Percentiles rank a stretch among this genome's conserved stretches.
Conservation (phyloP, 1,139 yeast genomes). For the Lodderomyces beijingensis region DNA sequence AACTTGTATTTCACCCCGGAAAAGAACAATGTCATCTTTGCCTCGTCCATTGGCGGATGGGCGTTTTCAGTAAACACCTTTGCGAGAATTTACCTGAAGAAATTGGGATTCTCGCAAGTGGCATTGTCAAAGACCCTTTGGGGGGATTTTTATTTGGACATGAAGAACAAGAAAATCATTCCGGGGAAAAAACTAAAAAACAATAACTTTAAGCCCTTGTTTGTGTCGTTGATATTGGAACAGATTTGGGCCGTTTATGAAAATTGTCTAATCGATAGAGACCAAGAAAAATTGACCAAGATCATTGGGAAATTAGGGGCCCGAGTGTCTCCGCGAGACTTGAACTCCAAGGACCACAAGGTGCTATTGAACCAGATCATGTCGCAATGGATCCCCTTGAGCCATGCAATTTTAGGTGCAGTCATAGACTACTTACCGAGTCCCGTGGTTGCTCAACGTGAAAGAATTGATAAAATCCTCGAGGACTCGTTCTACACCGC, state of each 20-base stretch:
- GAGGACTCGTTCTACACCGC: constrained; percentile 46
- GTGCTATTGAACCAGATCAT: constrained; percentile 62
- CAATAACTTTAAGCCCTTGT: constrained; percentile 61
- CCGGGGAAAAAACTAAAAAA: constrained; percentile 52
- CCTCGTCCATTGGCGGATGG: constrained; percentile 97
- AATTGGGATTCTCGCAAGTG: constrained; percentile 77
- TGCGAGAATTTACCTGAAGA: constrained; percentile 79
- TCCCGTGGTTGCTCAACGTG: constrained; percentile 70
- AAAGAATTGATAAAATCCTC: constrained; percentile 65
- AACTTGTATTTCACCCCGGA: constrained; percentile 89
- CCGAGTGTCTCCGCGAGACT: constrained; percentile 68
- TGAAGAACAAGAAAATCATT: constrained; percentile 80
- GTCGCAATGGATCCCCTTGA: constrained; percentile 93
- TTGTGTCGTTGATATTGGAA: constrained; percentile 83
- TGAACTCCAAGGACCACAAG: constrained; percentile 74
- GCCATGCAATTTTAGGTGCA: constrained; percentile 77
- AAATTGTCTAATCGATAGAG: constrained; percentile 58
- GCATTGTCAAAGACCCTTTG: constrained; percentile 84
- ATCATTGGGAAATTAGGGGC: constrained; percentile 69
- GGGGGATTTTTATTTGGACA: constrained; percentile 92
- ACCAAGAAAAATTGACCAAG: constrained; percentile 69
- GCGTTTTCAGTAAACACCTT: constrained; percentile 89
- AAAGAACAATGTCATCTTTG: constrained; percentile 85
- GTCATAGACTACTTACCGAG: constrained; percentile 86
- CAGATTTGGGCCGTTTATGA: constrained; percentile 92